Evolutionary conservation across 495 filamentous ascomycete species (phyloP).

Genomic region (Neurospora africana): DNA sequence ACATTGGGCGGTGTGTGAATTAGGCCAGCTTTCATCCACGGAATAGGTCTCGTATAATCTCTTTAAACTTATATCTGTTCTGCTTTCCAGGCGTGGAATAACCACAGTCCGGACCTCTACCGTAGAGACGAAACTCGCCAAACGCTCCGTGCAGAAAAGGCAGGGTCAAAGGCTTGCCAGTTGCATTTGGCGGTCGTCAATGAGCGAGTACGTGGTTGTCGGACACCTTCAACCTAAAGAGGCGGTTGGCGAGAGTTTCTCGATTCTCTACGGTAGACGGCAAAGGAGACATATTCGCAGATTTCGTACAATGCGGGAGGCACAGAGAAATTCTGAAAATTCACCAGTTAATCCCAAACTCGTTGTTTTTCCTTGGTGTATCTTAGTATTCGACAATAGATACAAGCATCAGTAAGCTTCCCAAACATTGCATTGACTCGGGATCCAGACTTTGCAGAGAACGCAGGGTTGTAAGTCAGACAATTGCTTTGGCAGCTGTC

Average conservation of each 20-base stretch:
- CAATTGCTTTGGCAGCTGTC: neutral
- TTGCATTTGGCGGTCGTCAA: too few relatives aligned
- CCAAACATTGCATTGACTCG: neutral
- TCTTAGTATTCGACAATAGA: neutral
- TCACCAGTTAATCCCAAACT: neutral
- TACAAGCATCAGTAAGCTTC: neutral
- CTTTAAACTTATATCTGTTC: neutral
- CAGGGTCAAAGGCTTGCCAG: too few relatives aligned
- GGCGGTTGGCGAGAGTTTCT: too few relatives aligned
- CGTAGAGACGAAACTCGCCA: too few relatives aligned
- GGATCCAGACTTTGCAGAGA: neutral
- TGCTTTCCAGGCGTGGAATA: neutral
- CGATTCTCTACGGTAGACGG: too few relatives aligned
- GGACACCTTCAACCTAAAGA: too few relatives aligned
- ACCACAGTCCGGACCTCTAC: neutral
- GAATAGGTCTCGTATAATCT: neutral
- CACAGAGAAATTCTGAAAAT: neutral
- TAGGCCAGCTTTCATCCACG: neutral
- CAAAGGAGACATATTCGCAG: neutral
- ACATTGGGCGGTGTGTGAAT: neutral
- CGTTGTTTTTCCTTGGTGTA: neutral
- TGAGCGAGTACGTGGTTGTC: too few relatives aligned
- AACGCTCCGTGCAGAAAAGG: too few relatives aligned
- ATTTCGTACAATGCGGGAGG: neutral
- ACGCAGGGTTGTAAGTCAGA: neutral